A percentile compares a stretch with the other conserved stretches of the same genome.
These are phyloP conservation scores for Plectosphaerella plurivora DNA, from an alignment of 2,329 filamentous ascomycete genomes.

Conservation along the genomic window DNA sequence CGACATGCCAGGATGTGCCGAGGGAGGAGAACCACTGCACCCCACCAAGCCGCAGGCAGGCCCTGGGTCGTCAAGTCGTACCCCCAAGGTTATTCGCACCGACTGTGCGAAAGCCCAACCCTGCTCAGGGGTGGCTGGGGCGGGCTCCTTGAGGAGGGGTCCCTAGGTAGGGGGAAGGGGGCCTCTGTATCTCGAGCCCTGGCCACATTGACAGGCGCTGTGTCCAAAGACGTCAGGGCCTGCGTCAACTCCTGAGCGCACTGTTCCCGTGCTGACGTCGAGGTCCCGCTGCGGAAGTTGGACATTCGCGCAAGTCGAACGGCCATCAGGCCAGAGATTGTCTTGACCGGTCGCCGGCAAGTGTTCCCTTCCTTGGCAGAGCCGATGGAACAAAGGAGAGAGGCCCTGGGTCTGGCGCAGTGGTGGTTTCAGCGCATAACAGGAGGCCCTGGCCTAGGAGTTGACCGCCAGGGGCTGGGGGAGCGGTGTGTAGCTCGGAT, in stretches of 20 bases:
- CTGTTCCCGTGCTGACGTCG: too few species aligned
- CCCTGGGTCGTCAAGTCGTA: too few species aligned
- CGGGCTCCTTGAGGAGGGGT: neutral
- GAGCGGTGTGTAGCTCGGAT: conserved; percentile 8
- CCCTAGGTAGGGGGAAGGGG: neutral
- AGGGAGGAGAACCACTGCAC: conserved; percentile 1
- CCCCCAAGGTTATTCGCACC: too few species aligned
- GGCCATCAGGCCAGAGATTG: too few species aligned
- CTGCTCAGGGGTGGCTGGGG: too few species aligned
- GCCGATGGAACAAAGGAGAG: conserved; percentile 2
- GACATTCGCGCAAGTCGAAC: too few species aligned
- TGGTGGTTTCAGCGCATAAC: conserved; percentile 12
- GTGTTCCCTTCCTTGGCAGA: neutral
- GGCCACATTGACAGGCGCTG: too few species aligned
- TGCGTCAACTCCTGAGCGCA: too few species aligned
- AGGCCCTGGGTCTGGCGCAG: conserved; percentile 10
- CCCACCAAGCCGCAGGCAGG: neutral
- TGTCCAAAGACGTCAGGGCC: too few species aligned
- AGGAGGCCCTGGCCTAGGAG: conserved; percentile 6
- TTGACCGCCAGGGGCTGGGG: neutral
- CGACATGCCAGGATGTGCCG: conserved; percentile 1
- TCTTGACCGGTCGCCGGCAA: too few species aligned
- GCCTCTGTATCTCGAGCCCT: neutral
- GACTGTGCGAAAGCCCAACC: too few species aligned
- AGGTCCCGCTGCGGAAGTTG: too few species aligned